These are phyloP conservation scores for Candida cerambycidarum DNA, from an alignment of 805 yeast species.

Conservation along the genomic window DNA sequence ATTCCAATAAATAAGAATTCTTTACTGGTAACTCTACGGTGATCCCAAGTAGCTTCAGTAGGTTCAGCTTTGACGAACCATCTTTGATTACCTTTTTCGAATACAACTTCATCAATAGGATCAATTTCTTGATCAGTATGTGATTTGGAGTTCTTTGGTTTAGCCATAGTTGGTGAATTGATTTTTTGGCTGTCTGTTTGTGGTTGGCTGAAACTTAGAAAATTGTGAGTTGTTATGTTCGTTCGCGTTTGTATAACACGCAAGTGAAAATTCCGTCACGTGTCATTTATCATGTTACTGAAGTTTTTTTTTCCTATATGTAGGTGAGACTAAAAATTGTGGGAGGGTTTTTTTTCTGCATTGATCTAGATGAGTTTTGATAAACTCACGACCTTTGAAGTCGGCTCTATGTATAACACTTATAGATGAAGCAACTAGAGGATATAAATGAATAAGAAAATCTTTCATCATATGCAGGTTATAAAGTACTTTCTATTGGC, in stretches of 20 bases:
- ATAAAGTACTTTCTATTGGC: no score
- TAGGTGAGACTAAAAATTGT: background rate
- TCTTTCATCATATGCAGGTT: no score
- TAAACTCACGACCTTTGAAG: background rate
- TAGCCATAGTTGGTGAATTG: background rate
- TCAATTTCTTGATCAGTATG: background rate
- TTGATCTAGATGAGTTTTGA: background rate
- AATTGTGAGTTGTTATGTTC: constrained; percentile 3
- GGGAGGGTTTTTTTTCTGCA: background rate
- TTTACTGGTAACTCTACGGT: constrained; percentile 36
- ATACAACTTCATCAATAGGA: constrained; percentile 8
- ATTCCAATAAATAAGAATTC: constrained; percentile 32
- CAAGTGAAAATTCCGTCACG: no score
- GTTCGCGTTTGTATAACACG: constrained; percentile 4
- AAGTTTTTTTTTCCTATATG: background rate
- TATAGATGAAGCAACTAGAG: background rate
- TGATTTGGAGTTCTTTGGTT: background rate
- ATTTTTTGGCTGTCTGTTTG: background rate
- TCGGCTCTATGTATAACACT: background rate
- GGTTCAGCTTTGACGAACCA: constrained; percentile 53
- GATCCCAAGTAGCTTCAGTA: constrained; percentile 18
- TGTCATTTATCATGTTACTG: no score
- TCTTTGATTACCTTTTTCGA: constrained; percentile 25
- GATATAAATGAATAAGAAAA: no score
- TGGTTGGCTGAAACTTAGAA: background rate